Conservation (phyloP, 2,329 filamentous ascomycete species). For the Trichophyton schoenleinii region DNA sequence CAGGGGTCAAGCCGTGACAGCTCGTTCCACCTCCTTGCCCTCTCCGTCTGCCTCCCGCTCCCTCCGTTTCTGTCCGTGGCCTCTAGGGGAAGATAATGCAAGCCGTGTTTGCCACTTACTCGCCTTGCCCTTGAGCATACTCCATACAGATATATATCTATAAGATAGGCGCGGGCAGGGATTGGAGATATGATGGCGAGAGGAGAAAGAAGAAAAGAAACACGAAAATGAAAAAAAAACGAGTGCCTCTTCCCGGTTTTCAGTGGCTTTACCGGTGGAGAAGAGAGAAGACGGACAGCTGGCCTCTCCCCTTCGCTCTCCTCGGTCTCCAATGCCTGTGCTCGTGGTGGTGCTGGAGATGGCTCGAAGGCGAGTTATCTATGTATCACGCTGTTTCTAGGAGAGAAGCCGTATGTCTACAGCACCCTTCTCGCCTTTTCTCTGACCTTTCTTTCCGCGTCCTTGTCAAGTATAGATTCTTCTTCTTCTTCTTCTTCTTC, state of each 20-base stretch:
- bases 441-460: background rate
- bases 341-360: background rate
- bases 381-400: background rate
- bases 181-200: background rate
- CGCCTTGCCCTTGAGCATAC: background rate
- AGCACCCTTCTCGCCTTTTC: background rate
- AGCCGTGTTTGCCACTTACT: background rate
- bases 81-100: background rate
- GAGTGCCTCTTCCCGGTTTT: slow-evolving; percentile 8
- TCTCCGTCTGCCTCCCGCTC: background rate
- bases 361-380: background rate
- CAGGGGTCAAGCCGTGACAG: background rate
- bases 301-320: background rate
- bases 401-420: background rate
- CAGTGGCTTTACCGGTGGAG: background rate
- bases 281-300: background rate
- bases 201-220: slow-evolving; percentile 11
- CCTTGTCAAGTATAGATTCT: background rate
- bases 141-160: background rate
- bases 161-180: background rate
- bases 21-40: background rate
- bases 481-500: too few species aligned
- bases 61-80: background rate
- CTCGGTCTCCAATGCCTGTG: background rate
- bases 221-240: slow-evolving; percentile 13